Evolutionary conservation across 495 filamentous ascomycete genomes (phyloP).

Genomic region (Apodospora peruviana): DNA sequence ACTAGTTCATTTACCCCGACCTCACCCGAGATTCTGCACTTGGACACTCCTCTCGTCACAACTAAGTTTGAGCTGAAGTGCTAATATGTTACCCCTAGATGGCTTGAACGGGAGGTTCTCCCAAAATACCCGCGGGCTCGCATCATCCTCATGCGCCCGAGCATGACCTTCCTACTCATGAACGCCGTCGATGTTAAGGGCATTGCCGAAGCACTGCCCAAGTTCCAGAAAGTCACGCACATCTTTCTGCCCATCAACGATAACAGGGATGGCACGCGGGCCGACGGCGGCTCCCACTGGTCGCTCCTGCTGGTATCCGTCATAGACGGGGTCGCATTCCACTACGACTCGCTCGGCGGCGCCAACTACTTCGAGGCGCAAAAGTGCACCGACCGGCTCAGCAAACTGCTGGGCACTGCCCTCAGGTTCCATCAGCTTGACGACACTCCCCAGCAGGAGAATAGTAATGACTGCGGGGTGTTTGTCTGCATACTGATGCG

Average conservation of each 20-base stretch:
- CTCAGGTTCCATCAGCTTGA: constrained; percentile 70
- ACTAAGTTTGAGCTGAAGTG: too few relatives aligned
- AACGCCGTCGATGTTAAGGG: constrained; percentile 70
- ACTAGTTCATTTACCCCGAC: not conserved
- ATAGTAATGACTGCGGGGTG: constrained; percentile 89
- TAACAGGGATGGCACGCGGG: constrained; percentile 62
- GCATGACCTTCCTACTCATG: constrained; percentile 90
- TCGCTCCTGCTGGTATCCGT: constrained; percentile 84
- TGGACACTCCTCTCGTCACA: not conserved
- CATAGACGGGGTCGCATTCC: constrained; percentile 86
- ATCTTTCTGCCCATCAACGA: constrained; percentile 98
- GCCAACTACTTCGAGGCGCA: constrained; percentile 70
- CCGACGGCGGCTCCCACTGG: constrained; percentile 94
- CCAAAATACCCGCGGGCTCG: constrained; percentile 66
- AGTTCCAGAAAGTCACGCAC: constrained; percentile 79
- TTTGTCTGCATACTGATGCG: constrained; percentile 94
- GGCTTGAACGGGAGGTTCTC: constrained; percentile 84
- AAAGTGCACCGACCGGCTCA: constrained; percentile 59
- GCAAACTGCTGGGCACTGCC: constrained; percentile 57
- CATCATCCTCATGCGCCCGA: constrained; percentile 87
- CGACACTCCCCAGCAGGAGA: constrained; percentile 88
- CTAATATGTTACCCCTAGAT: constrained; percentile 44
- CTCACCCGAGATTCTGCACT: not conserved
- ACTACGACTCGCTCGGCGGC: constrained; percentile 87
- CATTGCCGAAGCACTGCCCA: constrained; percentile 67